Percentiles rank a stretch among this genome's conserved stretches.
These are phyloP conservation scores for Microsporum canis DNA, from an alignment of 2,329 filamentous ascomycete species.

Conservation along the genomic window DNA sequence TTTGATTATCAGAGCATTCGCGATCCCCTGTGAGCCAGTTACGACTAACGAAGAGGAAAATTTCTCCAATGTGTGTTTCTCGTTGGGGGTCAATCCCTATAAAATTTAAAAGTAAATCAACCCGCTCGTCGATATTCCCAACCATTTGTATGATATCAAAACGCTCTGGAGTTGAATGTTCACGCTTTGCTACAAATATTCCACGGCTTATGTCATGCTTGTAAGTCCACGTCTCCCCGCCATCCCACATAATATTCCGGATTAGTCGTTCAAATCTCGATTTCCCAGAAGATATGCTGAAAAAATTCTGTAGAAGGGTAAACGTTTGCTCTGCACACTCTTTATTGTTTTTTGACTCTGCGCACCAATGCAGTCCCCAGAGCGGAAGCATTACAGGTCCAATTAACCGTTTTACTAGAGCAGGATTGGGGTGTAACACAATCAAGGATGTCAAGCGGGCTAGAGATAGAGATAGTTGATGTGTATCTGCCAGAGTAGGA, in stretches of 20 bases:
- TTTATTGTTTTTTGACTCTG: conserved; percentile 22
- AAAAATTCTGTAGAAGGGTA: conserved; percentile 30
- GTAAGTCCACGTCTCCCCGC: conserved; percentile 30
- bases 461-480: conserved; percentile 23
- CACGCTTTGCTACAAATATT: conserved; percentile 22
- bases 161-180: conserved; percentile 8
- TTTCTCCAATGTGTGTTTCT: conserved; percentile 31
- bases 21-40: conserved; percentile 29
- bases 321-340: conserved; percentile 22
- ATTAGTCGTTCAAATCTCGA: conserved; percentile 29
- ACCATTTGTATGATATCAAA: conserved; percentile 26
- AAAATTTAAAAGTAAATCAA: conserved; percentile 28
- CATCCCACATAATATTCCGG: conserved; percentile 33
- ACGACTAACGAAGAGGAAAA: conserved; percentile 34
- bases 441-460: conserved; percentile 28
- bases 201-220: conserved; percentile 15
- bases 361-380: conserved; percentile 32
- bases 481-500: conserved; percentile 19
- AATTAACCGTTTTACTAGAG: conserved; percentile 32
- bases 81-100: conserved; percentile 30
- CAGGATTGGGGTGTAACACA: conserved; percentile 34
- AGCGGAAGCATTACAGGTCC: conserved; percentile 31
- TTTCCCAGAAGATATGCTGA: conserved; percentile 29
- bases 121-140: conserved; percentile 27
- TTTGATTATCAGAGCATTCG: conserved; percentile 4